phyloP scores from a whole-genome alignment of 768 basidiomycete genomes.

The Rubroboletus satanas region DNA sequence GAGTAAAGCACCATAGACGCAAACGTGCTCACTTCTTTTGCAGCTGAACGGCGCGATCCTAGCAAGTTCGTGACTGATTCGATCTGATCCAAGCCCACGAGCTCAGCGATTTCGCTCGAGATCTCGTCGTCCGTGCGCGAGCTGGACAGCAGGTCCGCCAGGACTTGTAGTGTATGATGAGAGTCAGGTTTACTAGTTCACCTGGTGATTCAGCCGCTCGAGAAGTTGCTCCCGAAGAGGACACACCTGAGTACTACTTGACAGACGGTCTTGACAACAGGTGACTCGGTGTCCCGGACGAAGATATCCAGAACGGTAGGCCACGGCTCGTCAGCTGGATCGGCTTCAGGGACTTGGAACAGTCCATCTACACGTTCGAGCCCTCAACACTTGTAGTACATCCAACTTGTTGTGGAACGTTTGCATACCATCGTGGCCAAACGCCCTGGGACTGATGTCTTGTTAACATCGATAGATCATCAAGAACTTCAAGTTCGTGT shows the following conservation, averaged over 20 bases:
- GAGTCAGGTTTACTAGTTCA: slow-evolving; percentile 12
- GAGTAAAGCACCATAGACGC: background rate
- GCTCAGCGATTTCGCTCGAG: slow-evolving; percentile 71
- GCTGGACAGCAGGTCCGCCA: slow-evolving; percentile 45
- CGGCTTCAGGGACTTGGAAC: slow-evolving; percentile 8
- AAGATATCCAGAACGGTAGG: slow-evolving; percentile 35
- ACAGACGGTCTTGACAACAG: slow-evolving; percentile 3
- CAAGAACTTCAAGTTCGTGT: background rate
- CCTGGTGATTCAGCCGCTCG: slow-evolving; percentile 1
- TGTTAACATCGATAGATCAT: slow-evolving; percentile 14
- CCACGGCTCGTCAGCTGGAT: slow-evolving; percentile 20
- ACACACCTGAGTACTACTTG: slow-evolving; percentile 18
- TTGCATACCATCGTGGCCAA: slow-evolving; percentile 17
- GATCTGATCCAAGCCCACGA: slow-evolving; percentile 81
- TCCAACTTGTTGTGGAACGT: background rate
- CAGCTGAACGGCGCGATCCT: slow-evolving; percentile 46
- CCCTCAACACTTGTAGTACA: slow-evolving; percentile 4
- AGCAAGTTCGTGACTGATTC: slow-evolving; percentile 74
- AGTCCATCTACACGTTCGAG: slow-evolving; percentile 12
- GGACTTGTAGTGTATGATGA: slow-evolving; percentile 7
- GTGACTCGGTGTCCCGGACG: background rate
- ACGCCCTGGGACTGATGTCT: slow-evolving; percentile 13
- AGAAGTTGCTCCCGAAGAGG: background rate
- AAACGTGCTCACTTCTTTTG: slow-evolving; percentile 42
- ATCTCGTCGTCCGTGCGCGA: slow-evolving; percentile 62